phyloP scores from a whole-genome alignment of 2,329 filamentous ascomycete genomes.

The Fusarium dlaminii region DNA sequence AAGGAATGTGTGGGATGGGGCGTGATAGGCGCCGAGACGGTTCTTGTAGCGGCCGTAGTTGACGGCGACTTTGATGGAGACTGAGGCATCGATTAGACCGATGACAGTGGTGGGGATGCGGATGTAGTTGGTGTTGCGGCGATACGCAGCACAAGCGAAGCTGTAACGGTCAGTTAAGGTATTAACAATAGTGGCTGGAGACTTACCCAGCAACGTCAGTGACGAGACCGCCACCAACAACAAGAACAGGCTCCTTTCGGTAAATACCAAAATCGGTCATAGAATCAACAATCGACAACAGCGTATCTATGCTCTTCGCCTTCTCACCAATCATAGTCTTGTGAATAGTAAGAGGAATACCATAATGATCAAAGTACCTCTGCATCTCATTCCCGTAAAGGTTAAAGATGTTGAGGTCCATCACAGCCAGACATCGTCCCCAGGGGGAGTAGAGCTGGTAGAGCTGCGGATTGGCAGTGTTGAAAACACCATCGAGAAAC shows the following conservation, averaged over 20 bases:
- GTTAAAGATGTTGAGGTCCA: constrained; percentile 76
- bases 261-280: constrained; percentile 79
- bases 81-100: constrained; percentile 78
- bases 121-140: constrained; percentile 78
- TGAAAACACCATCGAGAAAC: constrained; percentile 76
- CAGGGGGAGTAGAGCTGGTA: constrained; percentile 72
- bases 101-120: constrained; percentile 79
- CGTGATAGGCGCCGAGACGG: constrained; percentile 76
- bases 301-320: constrained; percentile 76
- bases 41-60: constrained; percentile 83
- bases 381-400: constrained; percentile 74
- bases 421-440: constrained; percentile 73
- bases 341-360: constrained; percentile 70
- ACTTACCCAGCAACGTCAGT: constrained; percentile 78
- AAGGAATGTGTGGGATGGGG: constrained; percentile 76
- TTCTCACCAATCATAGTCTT: constrained; percentile 81
- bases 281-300: constrained; percentile 74
- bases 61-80: constrained; percentile 81
- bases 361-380: constrained; percentile 72
- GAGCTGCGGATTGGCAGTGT: constrained; percentile 67
- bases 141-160: constrained; percentile 76
- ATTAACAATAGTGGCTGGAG: constrained; percentile 38
- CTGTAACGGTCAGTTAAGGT: constrained; percentile 48
- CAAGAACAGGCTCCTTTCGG: constrained; percentile 73
- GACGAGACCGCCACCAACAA: constrained; percentile 75